Evolutionary conservation across 768 basidiomycete genomes (phyloP).

Genomic region (Pleurotus djamor): DNA sequence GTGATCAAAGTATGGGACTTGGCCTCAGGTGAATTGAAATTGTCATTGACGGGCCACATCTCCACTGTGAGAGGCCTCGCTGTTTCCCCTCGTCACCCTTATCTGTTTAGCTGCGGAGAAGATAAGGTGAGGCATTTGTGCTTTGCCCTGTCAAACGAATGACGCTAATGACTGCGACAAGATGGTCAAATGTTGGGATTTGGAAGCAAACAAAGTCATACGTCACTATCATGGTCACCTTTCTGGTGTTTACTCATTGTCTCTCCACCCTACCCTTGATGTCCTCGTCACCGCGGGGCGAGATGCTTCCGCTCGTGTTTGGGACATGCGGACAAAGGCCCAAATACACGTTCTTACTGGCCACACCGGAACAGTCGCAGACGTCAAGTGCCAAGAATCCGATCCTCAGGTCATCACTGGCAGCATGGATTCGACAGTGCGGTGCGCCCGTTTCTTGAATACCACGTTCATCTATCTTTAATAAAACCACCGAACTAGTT

Average conservation of each 20-base stretch:
- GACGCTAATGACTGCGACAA: conserved; percentile 24
- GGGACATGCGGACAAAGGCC: conserved; percentile 99
- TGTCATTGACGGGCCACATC: conserved; percentile 97
- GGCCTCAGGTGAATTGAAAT: conserved; percentile 93
- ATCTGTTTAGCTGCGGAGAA: conserved; percentile 96
- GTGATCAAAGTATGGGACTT: conserved; percentile 99
- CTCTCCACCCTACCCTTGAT: conserved; percentile 94
- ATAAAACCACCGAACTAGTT: conserved; percentile 32
- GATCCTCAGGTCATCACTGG: conserved; percentile 99
- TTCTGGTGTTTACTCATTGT: conserved; percentile 94
- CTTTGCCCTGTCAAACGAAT: background rate
- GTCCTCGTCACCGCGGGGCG: conserved; percentile 93
- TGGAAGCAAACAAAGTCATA: conserved; percentile 99
- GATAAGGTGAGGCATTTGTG: conserved; percentile 69
- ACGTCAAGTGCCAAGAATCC: conserved; percentile 94
- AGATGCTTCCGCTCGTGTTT: conserved; percentile 95
- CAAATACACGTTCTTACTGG: conserved; percentile 92
- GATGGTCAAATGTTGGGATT: conserved; percentile 99
- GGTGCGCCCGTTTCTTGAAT: conserved; percentile 29
- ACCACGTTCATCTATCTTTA: background rate
- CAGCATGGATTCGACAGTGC: conserved; percentile 96
- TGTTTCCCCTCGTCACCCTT: conserved; percentile 91
- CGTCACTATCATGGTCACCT: conserved; percentile 98
- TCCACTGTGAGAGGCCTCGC: conserved; percentile 94
- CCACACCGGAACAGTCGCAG: conserved; percentile 93